These are phyloP conservation scores for Yamadazyma pseudoaaseri DNA, from an alignment of 1,139 yeast genomes.

Conservation along the genomic window DNA sequence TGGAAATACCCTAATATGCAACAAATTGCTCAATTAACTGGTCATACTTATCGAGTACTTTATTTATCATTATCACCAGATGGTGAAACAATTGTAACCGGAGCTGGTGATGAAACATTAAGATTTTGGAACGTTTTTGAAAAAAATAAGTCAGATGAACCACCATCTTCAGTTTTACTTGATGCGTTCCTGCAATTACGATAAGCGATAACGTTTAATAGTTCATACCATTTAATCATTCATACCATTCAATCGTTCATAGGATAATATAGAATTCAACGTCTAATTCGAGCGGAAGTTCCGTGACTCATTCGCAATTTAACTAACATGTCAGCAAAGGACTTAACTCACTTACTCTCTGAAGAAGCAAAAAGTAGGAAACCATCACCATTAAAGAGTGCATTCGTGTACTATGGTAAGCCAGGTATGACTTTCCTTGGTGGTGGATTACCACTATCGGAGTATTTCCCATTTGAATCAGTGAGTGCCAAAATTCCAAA, in stretches of 20 bases:
- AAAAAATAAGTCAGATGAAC: conserved; percentile 58
- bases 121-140: conserved; percentile 93
- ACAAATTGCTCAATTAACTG: conserved; percentile 89
- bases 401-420: conserved; percentile 70
- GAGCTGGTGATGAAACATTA: conserved; percentile 97
- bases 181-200: conserved; percentile 81
- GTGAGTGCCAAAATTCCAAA: conserved; percentile 68
- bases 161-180: conserved; percentile 62
- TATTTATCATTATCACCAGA: conserved; percentile 93
- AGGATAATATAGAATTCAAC: no score
- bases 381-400: conserved; percentile 79
- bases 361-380: conserved; percentile 75
- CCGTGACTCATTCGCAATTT: no score
- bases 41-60: conserved; percentile 90
- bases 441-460: conserved; percentile 91
- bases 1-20: conserved; percentile 96
- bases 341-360: conserved; percentile 73
- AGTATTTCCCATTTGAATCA: conserved; percentile 87
- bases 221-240: no score
- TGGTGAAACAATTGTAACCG: conserved; percentile 97
- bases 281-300: no score
- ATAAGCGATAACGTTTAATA: conserved; percentile 18
- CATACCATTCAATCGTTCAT: no score
- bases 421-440: conserved; percentile 88
- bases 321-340: conserved; percentile 20